phyloP scores from a whole-genome alignment of 2,329 filamentous ascomycete species.

The Penicillium sp. region DNA sequence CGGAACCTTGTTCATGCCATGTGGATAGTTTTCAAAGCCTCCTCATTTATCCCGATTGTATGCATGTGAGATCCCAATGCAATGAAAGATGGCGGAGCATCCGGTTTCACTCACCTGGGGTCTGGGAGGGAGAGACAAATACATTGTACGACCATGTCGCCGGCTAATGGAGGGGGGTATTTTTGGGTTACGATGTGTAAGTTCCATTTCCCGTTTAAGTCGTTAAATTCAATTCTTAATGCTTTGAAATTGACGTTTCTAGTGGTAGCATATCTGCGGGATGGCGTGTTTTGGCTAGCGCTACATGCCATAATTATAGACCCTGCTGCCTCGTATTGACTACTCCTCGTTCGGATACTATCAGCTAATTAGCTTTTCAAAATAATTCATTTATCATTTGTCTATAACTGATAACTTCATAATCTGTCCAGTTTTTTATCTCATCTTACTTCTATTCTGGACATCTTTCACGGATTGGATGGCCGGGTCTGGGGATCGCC shows the following conservation, averaged over 20 bases:
- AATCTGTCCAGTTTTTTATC: no score
- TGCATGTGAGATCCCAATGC: conserved; percentile 14
- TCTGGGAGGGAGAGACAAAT: not conserved
- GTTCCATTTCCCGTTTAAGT: not conserved
- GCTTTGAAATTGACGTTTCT: not conserved
- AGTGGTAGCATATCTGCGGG: not conserved
- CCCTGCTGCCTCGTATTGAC: not conserved
- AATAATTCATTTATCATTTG: no score
- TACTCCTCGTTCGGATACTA: no score
- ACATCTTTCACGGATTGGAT: no score
- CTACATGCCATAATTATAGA: not conserved
- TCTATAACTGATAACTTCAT: no score
- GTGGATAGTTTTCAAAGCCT: conserved; percentile 6
- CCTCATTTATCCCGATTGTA: not conserved
- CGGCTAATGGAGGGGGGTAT: conserved; percentile 9
- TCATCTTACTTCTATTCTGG: no score
- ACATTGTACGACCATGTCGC: conserved; percentile 5
- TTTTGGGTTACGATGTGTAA: not conserved
- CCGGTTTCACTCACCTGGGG: conserved; percentile 11
- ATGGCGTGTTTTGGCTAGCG: not conserved
- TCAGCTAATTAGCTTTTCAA: no score
- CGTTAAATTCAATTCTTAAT: not conserved
- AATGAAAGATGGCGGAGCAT: conserved; percentile 5
- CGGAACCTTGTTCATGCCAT: conserved; percentile 17
- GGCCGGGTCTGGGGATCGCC: not conserved